These are phyloP conservation scores for Nothopassalora personata DNA, from an alignment of 2,329 filamentous ascomycete species.

Conservation along the genomic window DNA sequence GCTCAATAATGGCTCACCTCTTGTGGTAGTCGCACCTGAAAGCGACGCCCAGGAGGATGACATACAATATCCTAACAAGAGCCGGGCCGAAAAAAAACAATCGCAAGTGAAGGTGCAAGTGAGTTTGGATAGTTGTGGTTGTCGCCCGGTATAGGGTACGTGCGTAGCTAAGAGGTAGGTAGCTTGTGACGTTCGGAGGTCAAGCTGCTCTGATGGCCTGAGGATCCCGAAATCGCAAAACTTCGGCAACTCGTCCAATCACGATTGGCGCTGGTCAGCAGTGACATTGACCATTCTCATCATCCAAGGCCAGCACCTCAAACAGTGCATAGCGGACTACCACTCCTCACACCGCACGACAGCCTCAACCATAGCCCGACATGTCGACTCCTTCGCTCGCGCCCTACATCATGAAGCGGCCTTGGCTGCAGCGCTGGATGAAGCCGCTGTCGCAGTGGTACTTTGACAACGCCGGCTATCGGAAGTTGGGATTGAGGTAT, in stretches of 20 bases:
- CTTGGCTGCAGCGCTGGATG: slow-evolving; percentile 76
- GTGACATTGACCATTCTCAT: neutral
- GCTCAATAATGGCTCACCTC: too few species aligned
- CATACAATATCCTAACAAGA: neutral
- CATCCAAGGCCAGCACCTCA: neutral
- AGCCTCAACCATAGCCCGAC: slow-evolving; percentile 29
- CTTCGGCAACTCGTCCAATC: neutral
- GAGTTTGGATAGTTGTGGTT: neutral
- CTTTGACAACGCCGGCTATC: slow-evolving; percentile 81
- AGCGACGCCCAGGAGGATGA: neutral
- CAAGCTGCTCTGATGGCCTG: neutral
- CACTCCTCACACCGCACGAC: slow-evolving; percentile 18
- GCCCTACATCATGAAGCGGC: slow-evolving; percentile 73
- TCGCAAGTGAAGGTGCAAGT: neutral
- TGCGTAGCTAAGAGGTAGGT: too few species aligned
- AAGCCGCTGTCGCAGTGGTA: slow-evolving; percentile 86
- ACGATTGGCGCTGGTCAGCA: neutral
- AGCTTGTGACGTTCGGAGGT: too few species aligned
- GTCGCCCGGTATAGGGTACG: neutral
- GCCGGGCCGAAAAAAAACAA: neutral
- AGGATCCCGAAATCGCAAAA: too few species aligned
- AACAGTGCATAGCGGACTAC: slow-evolving; percentile 1
- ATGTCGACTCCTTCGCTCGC: slow-evolving; percentile 70
- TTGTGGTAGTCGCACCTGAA: too few species aligned
- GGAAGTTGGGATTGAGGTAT: slow-evolving; percentile 86